Conservation (phyloP, 1,139 yeast species). For the Yamadazyma oceani region DNA sequence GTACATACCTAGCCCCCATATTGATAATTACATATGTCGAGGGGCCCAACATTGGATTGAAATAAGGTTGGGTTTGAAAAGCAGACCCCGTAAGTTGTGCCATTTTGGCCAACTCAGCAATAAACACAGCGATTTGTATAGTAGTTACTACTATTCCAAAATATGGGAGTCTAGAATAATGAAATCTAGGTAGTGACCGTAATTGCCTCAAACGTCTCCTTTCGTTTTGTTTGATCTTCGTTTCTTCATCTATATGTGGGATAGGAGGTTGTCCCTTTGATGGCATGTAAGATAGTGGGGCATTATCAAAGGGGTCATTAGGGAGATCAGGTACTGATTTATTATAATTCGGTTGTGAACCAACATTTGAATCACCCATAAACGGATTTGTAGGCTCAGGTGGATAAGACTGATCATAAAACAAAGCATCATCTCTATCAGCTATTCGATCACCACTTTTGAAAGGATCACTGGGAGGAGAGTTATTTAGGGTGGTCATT, state of each 20-base stretch:
- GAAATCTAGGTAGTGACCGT: conserved; percentile 38
- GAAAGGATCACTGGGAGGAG: conserved; percentile 11
- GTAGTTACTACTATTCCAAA: conserved; percentile 47
- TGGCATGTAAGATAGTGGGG: conserved; percentile 11
- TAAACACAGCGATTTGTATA: conserved; percentile 59
- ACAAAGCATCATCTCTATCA: not conserved
- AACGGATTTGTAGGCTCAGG: conserved; percentile 4
- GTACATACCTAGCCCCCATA: conserved; percentile 72
- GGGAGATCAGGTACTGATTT: conserved; percentile 2
- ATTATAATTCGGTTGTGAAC: not conserved
- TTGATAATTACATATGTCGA: conserved; percentile 64
- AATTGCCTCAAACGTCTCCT: conserved; percentile 27
- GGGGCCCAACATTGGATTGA: conserved; percentile 85
- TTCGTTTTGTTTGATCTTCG: conserved; percentile 24
- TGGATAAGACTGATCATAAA: conserved; percentile 11
- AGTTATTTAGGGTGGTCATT: conserved; percentile 7
- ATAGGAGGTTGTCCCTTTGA: conserved; percentile 18
- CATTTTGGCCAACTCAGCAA: conserved; percentile 68
- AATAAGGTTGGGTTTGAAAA: conserved; percentile 68
- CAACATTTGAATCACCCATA: no score
- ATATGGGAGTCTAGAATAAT: conserved; percentile 46
- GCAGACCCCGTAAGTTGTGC: conserved; percentile 63
- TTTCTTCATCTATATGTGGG: conserved; percentile 18
- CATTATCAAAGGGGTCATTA: conserved; percentile 16
- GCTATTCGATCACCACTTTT: conserved; percentile 2